phyloP scores from a whole-genome alignment of 306 rosid genomes.

The Begonia masoniana region DNA sequence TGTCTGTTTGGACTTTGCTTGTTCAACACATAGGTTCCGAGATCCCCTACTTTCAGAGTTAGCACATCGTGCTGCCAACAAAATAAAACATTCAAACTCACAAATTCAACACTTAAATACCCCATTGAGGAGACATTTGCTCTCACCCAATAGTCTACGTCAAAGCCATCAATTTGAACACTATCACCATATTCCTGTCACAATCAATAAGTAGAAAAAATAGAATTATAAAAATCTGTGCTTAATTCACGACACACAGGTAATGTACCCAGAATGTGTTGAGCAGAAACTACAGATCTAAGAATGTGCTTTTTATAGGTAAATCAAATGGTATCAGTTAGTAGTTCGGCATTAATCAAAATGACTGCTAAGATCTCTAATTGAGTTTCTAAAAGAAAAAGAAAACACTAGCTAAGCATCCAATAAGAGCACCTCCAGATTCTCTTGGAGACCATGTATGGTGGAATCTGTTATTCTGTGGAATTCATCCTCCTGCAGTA shows the following conservation, averaged over 20 bases:
- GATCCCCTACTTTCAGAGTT: conserved; percentile 59
- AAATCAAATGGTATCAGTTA: no score
- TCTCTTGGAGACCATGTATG: conserved; percentile 63
- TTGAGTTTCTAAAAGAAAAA: neutral
- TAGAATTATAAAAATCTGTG: neutral
- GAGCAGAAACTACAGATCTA: no score
- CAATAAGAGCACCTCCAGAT: conserved; percentile 40
- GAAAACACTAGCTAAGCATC: neutral
- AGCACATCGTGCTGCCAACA: conserved; percentile 69
- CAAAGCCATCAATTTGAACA: conserved; percentile 68
- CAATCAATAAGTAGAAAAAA: neutral
- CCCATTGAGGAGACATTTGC: neutral
- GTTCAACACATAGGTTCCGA: conserved; percentile 70
- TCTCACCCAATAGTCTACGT: conserved; percentile 89
- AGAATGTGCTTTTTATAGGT: no score
- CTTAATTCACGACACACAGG: neutral
- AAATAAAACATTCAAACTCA: neutral
- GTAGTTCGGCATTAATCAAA: no score
- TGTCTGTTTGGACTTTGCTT: conserved; percentile 88
- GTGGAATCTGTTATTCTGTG: conserved; percentile 63
- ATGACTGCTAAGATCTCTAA: no score
- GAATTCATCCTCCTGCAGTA: conserved; percentile 70
- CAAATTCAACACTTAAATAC: neutral
- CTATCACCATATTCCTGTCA: conserved; percentile 71
- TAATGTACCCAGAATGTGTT: no score